These are phyloP conservation scores for Trypanosoma avium DNA, from an alignment of 208 protist species.

Conservation along the genomic window DNA sequence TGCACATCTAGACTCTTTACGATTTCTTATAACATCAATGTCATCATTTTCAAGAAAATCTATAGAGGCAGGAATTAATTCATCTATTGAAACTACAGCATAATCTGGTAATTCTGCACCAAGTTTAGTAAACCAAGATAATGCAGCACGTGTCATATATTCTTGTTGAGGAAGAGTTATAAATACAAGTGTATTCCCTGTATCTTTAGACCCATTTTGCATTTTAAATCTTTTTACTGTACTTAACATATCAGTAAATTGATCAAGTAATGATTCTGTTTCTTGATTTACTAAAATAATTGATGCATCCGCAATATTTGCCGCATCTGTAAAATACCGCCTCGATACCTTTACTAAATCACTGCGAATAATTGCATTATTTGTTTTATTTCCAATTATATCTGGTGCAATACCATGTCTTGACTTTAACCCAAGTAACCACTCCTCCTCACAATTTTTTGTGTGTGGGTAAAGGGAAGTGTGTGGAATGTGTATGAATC, in stretches of 20 bases:
- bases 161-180: conserved; percentile 1
- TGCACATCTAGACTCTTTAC: not conserved
- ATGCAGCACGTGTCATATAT: not conserved
- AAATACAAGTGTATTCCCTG: conserved; percentile 6
- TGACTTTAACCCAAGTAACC: not conserved
- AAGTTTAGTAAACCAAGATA: conserved; percentile 11
- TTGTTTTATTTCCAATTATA: not conserved
- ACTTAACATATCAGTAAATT: not conserved
- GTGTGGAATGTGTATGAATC: conserved; percentile 1
- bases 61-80: conserved; percentile 11
- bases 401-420: conserved; percentile 11
- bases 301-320: not conserved
- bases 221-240: not conserved
- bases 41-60: conserved; percentile 3
- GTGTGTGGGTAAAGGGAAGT: not conserved
- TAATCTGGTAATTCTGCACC: not conserved
- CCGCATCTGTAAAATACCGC: not conserved
- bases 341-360: not conserved
- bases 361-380: not conserved
- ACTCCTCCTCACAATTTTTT: conserved; percentile 3
- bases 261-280: not conserved
- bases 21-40: not conserved
- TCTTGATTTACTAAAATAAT: conserved; percentile 1
- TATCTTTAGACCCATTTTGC: not conserved
- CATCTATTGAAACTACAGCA: conserved; percentile 18